Conservation (phyloP, 1,284 basidiomycete genomes). For the Boletus holoroseus region DNA sequence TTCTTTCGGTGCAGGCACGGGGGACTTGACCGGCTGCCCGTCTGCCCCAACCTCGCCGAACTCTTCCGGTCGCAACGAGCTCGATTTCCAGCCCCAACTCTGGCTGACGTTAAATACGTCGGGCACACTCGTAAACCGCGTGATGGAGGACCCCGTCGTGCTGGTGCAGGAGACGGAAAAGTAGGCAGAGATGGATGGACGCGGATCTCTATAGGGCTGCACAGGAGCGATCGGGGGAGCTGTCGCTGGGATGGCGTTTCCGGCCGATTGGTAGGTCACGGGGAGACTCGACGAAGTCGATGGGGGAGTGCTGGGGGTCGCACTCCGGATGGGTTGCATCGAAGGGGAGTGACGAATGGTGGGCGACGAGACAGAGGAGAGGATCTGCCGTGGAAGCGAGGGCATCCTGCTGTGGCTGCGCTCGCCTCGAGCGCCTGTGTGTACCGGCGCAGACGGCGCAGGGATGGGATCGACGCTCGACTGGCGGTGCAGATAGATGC, state of each 20-base stretch:
- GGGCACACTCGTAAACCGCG: conserved; percentile 79
- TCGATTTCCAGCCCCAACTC: conserved; percentile 80
- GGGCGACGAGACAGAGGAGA: conserved; percentile 20
- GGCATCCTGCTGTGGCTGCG: conserved; percentile 27
- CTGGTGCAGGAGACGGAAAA: conserved; percentile 82
- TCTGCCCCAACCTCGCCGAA: conserved; percentile 50
- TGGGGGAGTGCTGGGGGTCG: conserved; percentile 35
- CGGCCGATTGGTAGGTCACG: conserved; percentile 25
- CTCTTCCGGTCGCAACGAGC: conserved; percentile 52
- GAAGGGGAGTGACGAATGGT: conserved; percentile 42
- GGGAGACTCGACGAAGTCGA: conserved; percentile 18
- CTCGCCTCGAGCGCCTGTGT: conserved; percentile 12
- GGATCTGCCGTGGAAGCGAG: conserved; percentile 26
- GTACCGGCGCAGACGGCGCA: conserved; percentile 27
- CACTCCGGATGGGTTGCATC: conserved; percentile 40
- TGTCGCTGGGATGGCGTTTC: conserved; percentile 38
- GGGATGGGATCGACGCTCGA: conserved; percentile 67
- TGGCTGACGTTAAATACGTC: conserved; percentile 78
- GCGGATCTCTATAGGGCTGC: conserved; percentile 74
- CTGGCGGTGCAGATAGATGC: conserved; percentile 88
- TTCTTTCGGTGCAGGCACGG: conserved; percentile 37
- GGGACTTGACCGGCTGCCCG: conserved; percentile 30
- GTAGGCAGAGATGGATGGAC: conserved; percentile 63
- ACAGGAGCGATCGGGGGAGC: conserved; percentile 42
- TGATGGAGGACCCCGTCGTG: conserved; percentile 76